phyloP scores from a whole-genome alignment of 768 basidiomycete species.

The Lactarius sanguifluus region DNA sequence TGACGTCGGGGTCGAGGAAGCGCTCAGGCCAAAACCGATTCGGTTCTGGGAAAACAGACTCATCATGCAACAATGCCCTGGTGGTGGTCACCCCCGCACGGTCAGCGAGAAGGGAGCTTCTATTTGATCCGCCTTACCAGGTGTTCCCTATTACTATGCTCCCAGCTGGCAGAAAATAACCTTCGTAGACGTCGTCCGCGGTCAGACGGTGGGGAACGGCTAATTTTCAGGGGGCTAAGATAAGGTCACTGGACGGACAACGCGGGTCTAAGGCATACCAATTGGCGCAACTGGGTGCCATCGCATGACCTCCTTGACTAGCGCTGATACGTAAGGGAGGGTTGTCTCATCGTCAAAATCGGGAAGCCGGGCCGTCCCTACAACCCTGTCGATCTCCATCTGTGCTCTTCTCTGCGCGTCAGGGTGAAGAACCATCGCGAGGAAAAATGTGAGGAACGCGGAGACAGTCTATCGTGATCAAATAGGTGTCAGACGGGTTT shows the following conservation, averaged over 20 bases:
- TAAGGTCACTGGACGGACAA: background rate
- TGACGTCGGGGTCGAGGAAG: conserved; percentile 17
- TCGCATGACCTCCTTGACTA: conserved; percentile 33
- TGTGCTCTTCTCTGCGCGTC: conserved; percentile 33
- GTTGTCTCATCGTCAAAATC: conserved; percentile 25
- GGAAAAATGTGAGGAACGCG: conserved; percentile 28
- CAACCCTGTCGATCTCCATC: conserved; percentile 33
- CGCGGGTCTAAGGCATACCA: conserved; percentile 20
- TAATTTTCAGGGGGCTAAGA: background rate
- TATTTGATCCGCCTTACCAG: conserved; percentile 16
- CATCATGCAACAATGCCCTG: conserved; percentile 26
- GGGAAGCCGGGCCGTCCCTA: conserved; percentile 27
- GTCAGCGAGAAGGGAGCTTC: background rate
- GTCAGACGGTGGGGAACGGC: conserved; percentile 29
- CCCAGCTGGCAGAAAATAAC: conserved; percentile 30
- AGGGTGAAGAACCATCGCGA: conserved; percentile 33
- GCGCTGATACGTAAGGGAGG: conserved; percentile 33
- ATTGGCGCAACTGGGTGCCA: conserved; percentile 31
- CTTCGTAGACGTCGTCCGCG: conserved; percentile 30
- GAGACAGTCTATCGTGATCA: conserved; percentile 29
- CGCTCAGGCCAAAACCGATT: conserved; percentile 22
- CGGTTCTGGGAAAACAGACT: conserved; percentile 20
- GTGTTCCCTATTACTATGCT: conserved; percentile 29
- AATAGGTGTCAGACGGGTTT: background rate
- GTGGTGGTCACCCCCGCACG: background rate